Evolutionary conservation across 2,329 filamentous ascomycete species (phyloP).

Genomic region (Aspergillus aculeatinus): DNA sequence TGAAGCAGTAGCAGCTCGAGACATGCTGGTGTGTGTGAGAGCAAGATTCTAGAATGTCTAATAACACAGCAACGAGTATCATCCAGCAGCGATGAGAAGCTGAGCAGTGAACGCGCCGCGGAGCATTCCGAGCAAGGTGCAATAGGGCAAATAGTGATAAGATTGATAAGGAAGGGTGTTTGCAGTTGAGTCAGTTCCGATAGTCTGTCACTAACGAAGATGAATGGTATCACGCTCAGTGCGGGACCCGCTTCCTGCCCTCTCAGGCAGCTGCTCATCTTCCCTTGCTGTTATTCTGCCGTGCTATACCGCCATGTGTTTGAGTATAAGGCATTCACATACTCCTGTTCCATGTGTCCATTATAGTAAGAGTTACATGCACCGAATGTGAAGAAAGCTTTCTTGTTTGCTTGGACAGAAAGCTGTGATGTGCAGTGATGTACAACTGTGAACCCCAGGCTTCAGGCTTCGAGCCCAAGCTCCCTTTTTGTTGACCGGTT

Average conservation of each 20-base stretch:
- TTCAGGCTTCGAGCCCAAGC: background rate
- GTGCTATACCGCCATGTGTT: background rate
- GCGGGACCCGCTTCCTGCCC: background rate
- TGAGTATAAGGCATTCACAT: background rate
- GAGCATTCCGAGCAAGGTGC: background rate
- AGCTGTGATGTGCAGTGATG: too few species aligned
- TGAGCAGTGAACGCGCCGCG: background rate
- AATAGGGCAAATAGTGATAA: background rate
- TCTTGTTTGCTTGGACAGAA: too few species aligned
- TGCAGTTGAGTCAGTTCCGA: too few species aligned
- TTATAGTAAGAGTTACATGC: too few species aligned
- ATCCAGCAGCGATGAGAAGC: background rate
- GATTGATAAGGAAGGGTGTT: background rate
- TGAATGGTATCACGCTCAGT: background rate
- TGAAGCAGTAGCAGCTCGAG: constrained; percentile 25
- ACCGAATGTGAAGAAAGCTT: too few species aligned
- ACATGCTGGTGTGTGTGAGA: constrained; percentile 26
- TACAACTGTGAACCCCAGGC: too few species aligned
- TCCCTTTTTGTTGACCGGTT: background rate
- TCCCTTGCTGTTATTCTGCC: background rate
- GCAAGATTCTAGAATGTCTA: background rate
- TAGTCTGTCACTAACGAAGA: too few species aligned
- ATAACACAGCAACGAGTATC: background rate
- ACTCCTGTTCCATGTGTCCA: too few species aligned
- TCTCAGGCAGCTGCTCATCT: background rate